A percentile compares a stretch with the other conserved stretches of the same genome.
These are phyloP conservation scores for Saccharomycopsis lassenensis DNA, from an alignment of 805 yeast species.

Conservation along the genomic window DNA sequence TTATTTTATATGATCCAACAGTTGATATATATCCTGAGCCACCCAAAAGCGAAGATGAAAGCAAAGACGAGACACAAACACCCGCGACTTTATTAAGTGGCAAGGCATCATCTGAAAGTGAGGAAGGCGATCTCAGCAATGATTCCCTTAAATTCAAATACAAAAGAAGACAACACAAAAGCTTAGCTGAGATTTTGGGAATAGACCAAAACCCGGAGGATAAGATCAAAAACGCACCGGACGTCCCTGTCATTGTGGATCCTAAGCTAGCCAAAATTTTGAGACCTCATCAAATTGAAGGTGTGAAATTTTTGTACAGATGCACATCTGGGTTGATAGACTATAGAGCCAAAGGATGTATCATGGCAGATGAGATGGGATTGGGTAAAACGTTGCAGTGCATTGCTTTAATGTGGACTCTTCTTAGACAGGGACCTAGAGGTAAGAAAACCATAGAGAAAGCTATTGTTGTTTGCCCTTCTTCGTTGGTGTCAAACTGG, in stretches of 20 bases:
- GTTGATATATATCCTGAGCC: conserved; percentile 40
- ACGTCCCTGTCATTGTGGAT: conserved; percentile 93
- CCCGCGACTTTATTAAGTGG: conserved; percentile 7
- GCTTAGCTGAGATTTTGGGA: conserved; percentile 74
- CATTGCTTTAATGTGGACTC: conserved; percentile 81
- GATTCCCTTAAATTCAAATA: neutral
- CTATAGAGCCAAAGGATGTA: conserved; percentile 84
- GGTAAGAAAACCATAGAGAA: conserved; percentile 73
- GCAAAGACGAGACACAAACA: conserved; percentile 10
- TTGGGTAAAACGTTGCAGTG: conserved; percentile 84
- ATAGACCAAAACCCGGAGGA: conserved; percentile 43
- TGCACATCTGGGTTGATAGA: conserved; percentile 85
- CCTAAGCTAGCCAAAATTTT: conserved; percentile 74
- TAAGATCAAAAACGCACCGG: conserved; percentile 45
- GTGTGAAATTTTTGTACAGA: conserved; percentile 80
- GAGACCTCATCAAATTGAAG: conserved; percentile 95
- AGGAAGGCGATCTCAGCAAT: neutral
- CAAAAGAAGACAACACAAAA: conserved; percentile 42
- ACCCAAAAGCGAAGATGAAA: too few relatives aligned
- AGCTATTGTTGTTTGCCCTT: conserved; percentile 90
- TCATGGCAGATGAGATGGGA: conserved; percentile 99
- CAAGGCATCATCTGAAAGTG: neutral
- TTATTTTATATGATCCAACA: conserved; percentile 91
- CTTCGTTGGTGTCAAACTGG: conserved; percentile 90
- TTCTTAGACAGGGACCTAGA: conserved; percentile 79